These are phyloP conservation scores for Fraxinus xanthoxyloides DNA, from an alignment of 305 asterid species.

Conservation along the genomic window DNA sequence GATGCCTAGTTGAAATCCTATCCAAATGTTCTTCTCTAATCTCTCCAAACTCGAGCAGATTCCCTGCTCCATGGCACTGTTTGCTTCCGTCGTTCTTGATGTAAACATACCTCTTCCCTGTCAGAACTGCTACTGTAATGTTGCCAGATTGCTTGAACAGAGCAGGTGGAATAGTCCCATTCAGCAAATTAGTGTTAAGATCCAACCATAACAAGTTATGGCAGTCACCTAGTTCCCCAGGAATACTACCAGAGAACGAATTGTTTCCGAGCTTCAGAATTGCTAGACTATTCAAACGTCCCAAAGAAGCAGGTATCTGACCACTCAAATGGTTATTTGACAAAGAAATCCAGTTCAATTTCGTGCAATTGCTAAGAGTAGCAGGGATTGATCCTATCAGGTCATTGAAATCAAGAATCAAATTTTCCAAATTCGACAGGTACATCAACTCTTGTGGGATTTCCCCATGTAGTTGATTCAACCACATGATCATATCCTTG, in stretches of 20 bases:
- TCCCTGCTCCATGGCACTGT: conserved; percentile 92
- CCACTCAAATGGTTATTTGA: conserved; percentile 54
- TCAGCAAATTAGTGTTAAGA: conserved; percentile 58
- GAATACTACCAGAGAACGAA: conserved; percentile 55
- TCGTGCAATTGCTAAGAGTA: conserved; percentile 59
- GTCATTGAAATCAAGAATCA: conserved; percentile 70
- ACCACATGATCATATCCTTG: conserved; percentile 53
- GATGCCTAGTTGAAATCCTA: conserved; percentile 67
- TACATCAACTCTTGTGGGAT: conserved; percentile 69
- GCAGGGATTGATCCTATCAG: conserved; percentile 59
- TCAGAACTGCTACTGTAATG: conserved; percentile 56
- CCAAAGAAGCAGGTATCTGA: conserved; percentile 61
- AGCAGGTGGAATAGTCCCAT: conserved; percentile 67
- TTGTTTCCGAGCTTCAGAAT: conserved; percentile 62
- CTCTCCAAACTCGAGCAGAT: conserved; percentile 87
- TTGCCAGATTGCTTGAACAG: conserved; percentile 86
- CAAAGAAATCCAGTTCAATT: conserved; percentile 65
- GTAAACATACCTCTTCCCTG: conserved; percentile 65
- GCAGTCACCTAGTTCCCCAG: conserved; percentile 73
- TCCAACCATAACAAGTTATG: conserved; percentile 83
- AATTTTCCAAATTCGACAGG: conserved; percentile 44
- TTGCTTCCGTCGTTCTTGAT: conserved; percentile 83
- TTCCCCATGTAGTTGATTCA: conserved; percentile 62
- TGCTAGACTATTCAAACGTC: conserved; percentile 45
- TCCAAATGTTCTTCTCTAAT: conserved; percentile 63